Conservation (phyloP, 768 basidiomycete genomes). For the Rhodocollybia butyracea region DNA sequence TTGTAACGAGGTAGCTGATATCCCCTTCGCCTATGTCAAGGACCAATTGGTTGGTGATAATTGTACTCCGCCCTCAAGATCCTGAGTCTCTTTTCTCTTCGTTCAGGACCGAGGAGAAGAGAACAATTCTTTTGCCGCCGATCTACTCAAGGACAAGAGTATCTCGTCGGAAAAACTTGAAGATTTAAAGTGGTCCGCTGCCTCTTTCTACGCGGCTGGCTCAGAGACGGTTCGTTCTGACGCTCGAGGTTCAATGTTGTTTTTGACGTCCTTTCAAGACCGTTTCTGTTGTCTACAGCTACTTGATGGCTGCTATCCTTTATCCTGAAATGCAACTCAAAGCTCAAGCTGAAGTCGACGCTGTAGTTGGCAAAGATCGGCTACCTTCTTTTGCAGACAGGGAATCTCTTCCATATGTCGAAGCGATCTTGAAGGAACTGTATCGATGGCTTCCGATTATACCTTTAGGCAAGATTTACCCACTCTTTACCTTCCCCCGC, state of each 20-base stretch:
- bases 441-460: conserved; percentile 10
- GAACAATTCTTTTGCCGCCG: not conserved
- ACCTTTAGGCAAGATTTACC: conserved; percentile 15
- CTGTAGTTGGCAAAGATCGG: conserved; percentile 11
- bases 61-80: no score
- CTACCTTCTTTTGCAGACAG: conserved; percentile 15
- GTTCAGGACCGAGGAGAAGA: conserved; percentile 4
- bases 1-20: conserved; percentile 26
- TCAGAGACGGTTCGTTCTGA: conserved; percentile 10
- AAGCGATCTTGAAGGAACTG: conserved; percentile 12
- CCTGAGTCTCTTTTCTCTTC: not conserved
- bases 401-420: conserved; percentile 12
- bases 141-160: no score
- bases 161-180: no score
- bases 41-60: conserved; percentile 26
- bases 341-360: no score
- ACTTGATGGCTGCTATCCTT: no score
- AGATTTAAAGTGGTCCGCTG: no score
- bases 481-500: no score
- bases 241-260: not conserved
- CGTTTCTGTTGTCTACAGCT: no score
- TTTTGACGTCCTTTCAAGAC: no score
- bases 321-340: no score
- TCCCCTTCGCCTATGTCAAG: conserved; percentile 25
- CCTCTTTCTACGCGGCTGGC: no score